A percentile compares a stretch with the other conserved stretches of the same genome.
These are phyloP conservation scores for Geoglossum glabrum DNA, from an alignment of 495 filamentous ascomycete species.

Conservation along the genomic window DNA sequence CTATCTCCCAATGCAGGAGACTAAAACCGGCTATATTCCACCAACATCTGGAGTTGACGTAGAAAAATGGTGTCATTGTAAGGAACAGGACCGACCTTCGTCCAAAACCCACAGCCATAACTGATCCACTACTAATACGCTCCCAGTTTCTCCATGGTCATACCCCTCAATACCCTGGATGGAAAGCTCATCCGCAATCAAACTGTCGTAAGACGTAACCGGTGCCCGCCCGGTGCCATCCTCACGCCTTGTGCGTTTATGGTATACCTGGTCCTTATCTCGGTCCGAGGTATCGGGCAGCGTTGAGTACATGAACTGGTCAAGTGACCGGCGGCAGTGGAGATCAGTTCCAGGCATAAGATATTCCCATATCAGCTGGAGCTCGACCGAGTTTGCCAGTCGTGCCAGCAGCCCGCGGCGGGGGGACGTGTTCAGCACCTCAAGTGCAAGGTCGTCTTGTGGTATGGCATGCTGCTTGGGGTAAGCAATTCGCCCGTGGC, in stretches of 20 bases:
- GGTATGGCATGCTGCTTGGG: not conserved
- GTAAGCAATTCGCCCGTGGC: not conserved
- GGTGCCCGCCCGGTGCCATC: not conserved
- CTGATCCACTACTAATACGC: not conserved
- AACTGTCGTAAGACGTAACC: not conserved
- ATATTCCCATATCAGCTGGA: not conserved
- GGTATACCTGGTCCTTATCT: not conserved
- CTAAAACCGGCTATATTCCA: too few species aligned
- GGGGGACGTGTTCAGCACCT: not conserved
- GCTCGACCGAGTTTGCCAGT: not conserved
- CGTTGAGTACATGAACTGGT: slow-evolving; percentile 4
- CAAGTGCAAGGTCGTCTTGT: not conserved
- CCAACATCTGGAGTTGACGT: too few species aligned
- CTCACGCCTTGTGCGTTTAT: not conserved
- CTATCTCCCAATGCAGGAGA: too few species aligned
- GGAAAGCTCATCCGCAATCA: not conserved
- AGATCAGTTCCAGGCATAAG: not conserved
- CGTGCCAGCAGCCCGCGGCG: not conserved
- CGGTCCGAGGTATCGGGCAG: slow-evolving; percentile 1
- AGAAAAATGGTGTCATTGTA: not conserved
- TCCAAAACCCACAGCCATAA: slow-evolving; percentile 1
- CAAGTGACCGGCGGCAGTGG: slow-evolving; percentile 2
- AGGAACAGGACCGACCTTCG: not conserved
- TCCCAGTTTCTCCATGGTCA: not conserved
- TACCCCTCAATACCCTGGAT: not conserved